Conservation (phyloP, 73 alveolate genomes). For the Loxodes magnus region DNA sequence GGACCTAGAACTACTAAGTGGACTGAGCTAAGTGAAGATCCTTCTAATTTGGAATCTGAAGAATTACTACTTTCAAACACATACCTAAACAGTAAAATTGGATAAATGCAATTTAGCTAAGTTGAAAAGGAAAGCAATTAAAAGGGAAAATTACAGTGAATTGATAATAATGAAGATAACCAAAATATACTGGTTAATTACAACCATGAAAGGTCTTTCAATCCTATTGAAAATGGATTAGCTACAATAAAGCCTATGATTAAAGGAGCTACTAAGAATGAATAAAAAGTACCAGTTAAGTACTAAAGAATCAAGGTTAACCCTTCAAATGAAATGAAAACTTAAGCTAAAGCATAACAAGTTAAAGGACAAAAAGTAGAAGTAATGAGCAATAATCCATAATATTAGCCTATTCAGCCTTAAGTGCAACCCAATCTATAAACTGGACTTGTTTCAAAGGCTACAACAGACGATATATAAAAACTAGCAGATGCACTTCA, state of each 20-base stretch:
- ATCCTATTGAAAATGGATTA: slow-evolving; percentile 5
- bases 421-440: too few species aligned
- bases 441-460: too few species aligned
- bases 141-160: neutral
- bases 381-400: too few species aligned
- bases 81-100: slow-evolving; percentile 71
- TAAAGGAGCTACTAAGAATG: slow-evolving; percentile 5
- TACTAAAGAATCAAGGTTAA: too few species aligned
- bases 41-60: slow-evolving; percentile 49
- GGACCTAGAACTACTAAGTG: slow-evolving; percentile 51
- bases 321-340: too few species aligned
- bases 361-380: too few species aligned
- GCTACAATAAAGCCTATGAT: neutral
- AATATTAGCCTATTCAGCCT: too few species aligned
- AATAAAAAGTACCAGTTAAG: slow-evolving; percentile 1
- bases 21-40: slow-evolving; percentile 68
- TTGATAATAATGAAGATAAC: neutral
- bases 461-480: too few species aligned
- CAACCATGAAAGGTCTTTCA: neutral
- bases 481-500: too few species aligned
- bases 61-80: slow-evolving; percentile 75
- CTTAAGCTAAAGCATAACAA: too few species aligned
- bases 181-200: slow-evolving; percentile 4
- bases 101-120: slow-evolving; percentile 49
- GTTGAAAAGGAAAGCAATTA: neutral